Evolutionary conservation across 192 early-diverging fungal genomes (phyloP).

Genomic region (Coemansia umbellata): DNA sequence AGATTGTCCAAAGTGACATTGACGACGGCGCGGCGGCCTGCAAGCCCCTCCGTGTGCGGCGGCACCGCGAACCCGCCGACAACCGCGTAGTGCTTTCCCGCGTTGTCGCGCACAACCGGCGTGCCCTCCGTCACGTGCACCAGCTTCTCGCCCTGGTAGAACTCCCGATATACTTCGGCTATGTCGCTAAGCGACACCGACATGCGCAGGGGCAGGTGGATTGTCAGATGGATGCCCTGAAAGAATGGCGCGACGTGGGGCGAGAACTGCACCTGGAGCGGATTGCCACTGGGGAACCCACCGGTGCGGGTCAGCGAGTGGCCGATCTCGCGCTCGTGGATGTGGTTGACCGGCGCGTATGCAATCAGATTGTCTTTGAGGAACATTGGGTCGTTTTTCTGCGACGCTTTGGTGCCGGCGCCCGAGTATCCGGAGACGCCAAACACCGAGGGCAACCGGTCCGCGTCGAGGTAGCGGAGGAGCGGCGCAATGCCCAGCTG

Average conservation of each 20-base stretch:
- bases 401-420: constrained; percentile 96
- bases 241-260: constrained; percentile 91
- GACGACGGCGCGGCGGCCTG: constrained; percentile 77
- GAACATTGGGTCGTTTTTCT: constrained; percentile 88
- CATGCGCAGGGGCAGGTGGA: constrained; percentile 79
- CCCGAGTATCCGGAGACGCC: constrained; percentile 97
- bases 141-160: constrained; percentile 75
- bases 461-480: constrained; percentile 56
- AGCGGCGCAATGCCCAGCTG: constrained; percentile 89
- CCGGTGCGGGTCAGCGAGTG: constrained; percentile 56
- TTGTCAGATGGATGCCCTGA: constrained; percentile 90
- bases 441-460: constrained; percentile 74
- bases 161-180: constrained; percentile 62
- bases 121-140: constrained; percentile 73
- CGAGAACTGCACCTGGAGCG: constrained; percentile 69
- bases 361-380: constrained; percentile 89
- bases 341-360: constrained; percentile 89
- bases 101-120: constrained; percentile 85
- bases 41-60: constrained; percentile 36
- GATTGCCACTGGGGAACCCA: constrained; percentile 13
- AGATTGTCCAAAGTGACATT: constrained; percentile 94
- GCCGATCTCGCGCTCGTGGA: constrained; percentile 92
- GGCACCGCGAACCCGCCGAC: constrained; percentile 93
- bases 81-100: constrained; percentile 83
- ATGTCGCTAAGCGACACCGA: constrained; percentile 71